Percentiles rank a stretch among this genome's conserved stretches.
These are phyloP conservation scores for Hyphopichia khmerensis DNA, from an alignment of 1,139 yeast genomes.

Conservation along the genomic window DNA sequence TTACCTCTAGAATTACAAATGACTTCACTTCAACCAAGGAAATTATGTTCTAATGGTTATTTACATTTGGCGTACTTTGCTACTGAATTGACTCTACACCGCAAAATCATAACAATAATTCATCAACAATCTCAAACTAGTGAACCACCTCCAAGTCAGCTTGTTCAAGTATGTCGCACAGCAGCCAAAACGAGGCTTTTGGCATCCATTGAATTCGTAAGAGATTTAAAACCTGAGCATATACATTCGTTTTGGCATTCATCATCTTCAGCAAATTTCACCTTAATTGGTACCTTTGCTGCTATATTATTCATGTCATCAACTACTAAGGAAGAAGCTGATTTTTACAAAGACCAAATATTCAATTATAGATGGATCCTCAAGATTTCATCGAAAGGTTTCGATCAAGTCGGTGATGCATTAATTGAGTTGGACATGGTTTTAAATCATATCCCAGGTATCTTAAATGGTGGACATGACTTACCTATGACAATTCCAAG, in stretches of 20 bases:
- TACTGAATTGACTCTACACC: constrained; percentile 78
- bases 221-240: constrained; percentile 76
- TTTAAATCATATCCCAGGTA: constrained; percentile 65
- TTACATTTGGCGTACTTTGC: constrained; percentile 84
- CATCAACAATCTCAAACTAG: constrained; percentile 40
- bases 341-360: constrained; percentile 62
- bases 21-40: constrained; percentile 59
- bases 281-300: constrained; percentile 84
- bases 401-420: constrained; percentile 73
- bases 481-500: constrained; percentile 40
- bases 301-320: constrained; percentile 70
- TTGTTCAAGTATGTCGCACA: constrained; percentile 67
- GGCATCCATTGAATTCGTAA: constrained; percentile 80
- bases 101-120: constrained; percentile 69
- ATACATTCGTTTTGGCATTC: constrained; percentile 88
- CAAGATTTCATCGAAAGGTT: constrained; percentile 69
- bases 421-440: constrained; percentile 64
- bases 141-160: constrained; percentile 52
- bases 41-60: constrained; percentile 68
- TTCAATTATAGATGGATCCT: constrained; percentile 75
- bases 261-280: constrained; percentile 71
- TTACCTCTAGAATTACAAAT: constrained; percentile 71
- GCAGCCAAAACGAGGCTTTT: constrained; percentile 80
- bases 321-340: constrained; percentile 57
- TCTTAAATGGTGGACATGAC: constrained; percentile 47